Base-by-base conservation (phyloP, 139 green algal genomes). In the Coccomyxa sp. region DNA sequence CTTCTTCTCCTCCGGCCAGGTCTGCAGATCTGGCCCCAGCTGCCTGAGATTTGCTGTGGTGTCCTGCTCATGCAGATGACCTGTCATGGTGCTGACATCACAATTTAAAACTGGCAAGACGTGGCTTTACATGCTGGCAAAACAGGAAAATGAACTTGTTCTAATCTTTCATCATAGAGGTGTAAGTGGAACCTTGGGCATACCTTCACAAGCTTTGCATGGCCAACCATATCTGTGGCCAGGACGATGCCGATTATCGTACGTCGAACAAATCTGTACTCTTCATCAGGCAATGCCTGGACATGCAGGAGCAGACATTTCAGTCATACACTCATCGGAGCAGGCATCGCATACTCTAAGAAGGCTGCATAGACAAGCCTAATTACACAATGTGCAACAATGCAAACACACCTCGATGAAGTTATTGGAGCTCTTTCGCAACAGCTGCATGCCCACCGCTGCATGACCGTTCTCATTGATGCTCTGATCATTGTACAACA, bases 401-500 rank as follows among this genome's bases (percentile, higher is more conserved):
- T 28, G 27, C 27, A 32, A 18, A 15, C 27, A 31, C 31, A 60
- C 16, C 30, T 32, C 60, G 76, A 93, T 66, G 75, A 93, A 87
- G 59, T 93, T 86, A 84, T 92, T 86, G 45, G 87, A 80, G 23
- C 82, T 81, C 74, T 83, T 79, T 31, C 66, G 57, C 76, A 92
- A 80, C 28, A 94, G 67, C 81, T 86, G 74, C 77, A 92, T 93
- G 11, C 84, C 89, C 18, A 77, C 67, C 0, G 86, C 80, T 13
- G 82, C 76, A 82, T 95, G 93, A 82, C 89, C 87, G 85, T 94
- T 93, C 86, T 96, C 93, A 81, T 94, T 93, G 25, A 93, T 80
- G 31, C 84, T 89, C 57, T 85, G 82, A 83, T 93, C 91, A 77
- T 94, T 92, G 88, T 94, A 96, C 12, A 63, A 79, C 28, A 92